A percentile compares a stretch with the other conserved stretches of the same genome.
Evolutionary conservation across 1,139 yeast species (phyloP).

Genomic region (Candida pseudocylindracea): DNA sequence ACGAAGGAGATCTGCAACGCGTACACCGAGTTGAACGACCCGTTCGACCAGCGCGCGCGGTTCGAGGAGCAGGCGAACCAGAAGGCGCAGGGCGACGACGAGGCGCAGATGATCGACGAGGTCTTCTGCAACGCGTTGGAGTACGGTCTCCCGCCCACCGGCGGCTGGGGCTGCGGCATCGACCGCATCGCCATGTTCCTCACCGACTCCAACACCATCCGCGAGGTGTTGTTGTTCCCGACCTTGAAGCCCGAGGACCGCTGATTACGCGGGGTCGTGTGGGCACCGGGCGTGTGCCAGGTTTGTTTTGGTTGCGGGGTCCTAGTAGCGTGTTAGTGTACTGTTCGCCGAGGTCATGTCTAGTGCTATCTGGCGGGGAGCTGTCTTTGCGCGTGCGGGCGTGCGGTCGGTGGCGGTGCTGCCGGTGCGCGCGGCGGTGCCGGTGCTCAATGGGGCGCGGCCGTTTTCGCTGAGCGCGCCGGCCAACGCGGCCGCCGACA

Average conservation of each 20-base stretch:
- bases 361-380: no score
- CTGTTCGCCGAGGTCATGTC: no score
- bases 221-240: slow-evolving; percentile 96
- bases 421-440: no score
- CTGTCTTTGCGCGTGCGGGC: no score
- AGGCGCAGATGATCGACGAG: slow-evolving; percentile 92
- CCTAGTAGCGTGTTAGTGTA: no score
- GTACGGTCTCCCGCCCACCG: slow-evolving; percentile 98
- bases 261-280: no score
- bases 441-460: no score
- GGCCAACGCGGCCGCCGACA: no score
- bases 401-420: no score
- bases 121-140: slow-evolving; percentile 94
- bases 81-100: slow-evolving; percentile 98
- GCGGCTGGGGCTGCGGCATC: slow-evolving; percentile 99
- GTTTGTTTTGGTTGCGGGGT: no score
- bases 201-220: slow-evolving; percentile 88
- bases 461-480: no score
- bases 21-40: slow-evolving; percentile 96
- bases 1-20: slow-evolving; percentile 98
- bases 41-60: slow-evolving; percentile 91
- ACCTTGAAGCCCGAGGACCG: slow-evolving; percentile 74
- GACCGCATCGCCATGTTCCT: slow-evolving; percentile 97
- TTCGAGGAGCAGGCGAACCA: slow-evolving; percentile 98
- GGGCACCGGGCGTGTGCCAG: no score